These are phyloP conservation scores for Oidium heveae DNA, from an alignment of 2,329 filamentous ascomycete species.

Conservation along the genomic window DNA sequence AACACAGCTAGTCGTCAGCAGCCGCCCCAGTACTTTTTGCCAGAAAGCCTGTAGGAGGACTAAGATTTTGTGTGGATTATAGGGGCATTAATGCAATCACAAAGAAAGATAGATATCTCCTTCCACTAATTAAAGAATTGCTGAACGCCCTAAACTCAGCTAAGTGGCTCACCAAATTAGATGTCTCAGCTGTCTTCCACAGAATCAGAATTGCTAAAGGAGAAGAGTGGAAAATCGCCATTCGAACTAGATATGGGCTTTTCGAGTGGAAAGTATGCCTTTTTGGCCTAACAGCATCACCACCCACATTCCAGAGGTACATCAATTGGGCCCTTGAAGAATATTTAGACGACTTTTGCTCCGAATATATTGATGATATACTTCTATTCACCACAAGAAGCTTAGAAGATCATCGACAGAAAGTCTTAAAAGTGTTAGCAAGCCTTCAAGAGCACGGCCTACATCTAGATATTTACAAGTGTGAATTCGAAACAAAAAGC, in stretches of 20 bases:
- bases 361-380: slow-evolving; percentile 1
- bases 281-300: slow-evolving; percentile 1
- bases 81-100: too few species aligned
- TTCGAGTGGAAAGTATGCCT: slow-evolving; percentile 1
- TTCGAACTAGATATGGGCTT: background rate
- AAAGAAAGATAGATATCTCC: too few species aligned
- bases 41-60: background rate
- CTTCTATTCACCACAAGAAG: slow-evolving; percentile 1
- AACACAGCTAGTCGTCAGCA: background rate
- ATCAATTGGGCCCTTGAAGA: slow-evolving; percentile 2
- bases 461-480: background rate
- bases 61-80: too few species aligned
- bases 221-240: background rate
- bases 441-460: background rate
- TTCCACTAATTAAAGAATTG: too few species aligned
- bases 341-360: too few species aligned
- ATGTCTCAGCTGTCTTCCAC: background rate
- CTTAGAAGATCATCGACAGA: background rate
- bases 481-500: background rate
- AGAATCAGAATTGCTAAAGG: background rate
- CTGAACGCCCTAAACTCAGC: too few species aligned
- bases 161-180: too few species aligned
- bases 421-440: slow-evolving; percentile 1
- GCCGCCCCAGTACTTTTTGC: background rate
- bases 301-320: slow-evolving; percentile 1